Evolutionary conservation across 805 yeast species (phyloP), one percentile per base, ranked within the genome.

Genomic region (Kregervanrija delftensis): DNA sequence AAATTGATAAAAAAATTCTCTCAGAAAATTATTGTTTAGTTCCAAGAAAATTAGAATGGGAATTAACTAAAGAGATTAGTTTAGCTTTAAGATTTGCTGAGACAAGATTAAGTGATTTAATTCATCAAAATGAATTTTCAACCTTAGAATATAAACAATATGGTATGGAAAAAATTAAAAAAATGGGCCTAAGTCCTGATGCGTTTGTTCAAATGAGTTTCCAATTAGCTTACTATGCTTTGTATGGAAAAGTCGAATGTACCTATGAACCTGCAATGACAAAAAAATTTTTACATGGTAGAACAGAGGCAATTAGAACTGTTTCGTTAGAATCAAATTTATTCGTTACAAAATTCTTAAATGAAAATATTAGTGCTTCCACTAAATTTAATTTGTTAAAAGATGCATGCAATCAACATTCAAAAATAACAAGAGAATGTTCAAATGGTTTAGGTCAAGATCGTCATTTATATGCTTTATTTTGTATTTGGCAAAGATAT

Each of bases 261-360:
- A 87, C 96, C 5, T 89, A 89, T 61, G 97, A 89, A 66, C 97
- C 97, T 2, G 96, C 96, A 8, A 89, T 89, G 97, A 90, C 96
- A 4, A 89, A 89, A 63, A 71, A 70, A 47, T 89, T 82, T 60
- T 73, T 83, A 50, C 96, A 89, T 59, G 97, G 96, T 10, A 76
- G 97, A 61, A 89, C 97, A 1, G 97, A 89, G 64, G 95, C 96
- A 3, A 80, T 89, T 45, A 73, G 96, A 56, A 76, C 95, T 0
- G 96, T 89, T 4, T 80, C 91, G 6, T 71, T 77, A 54, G 87
- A 87, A 59, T 83, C 93, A 1, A 85, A 85, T 57, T 71, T 76
- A 39, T 89, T 88, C 66, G 95, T 87, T 13, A 78, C 95, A 45
- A 84, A 86, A 51, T 83, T 89, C 60, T 85, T 91, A 60, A 93